phyloP scores from a whole-genome alignment of 192 early-diverging fungal species.

The Coemansia sp. region DNA sequence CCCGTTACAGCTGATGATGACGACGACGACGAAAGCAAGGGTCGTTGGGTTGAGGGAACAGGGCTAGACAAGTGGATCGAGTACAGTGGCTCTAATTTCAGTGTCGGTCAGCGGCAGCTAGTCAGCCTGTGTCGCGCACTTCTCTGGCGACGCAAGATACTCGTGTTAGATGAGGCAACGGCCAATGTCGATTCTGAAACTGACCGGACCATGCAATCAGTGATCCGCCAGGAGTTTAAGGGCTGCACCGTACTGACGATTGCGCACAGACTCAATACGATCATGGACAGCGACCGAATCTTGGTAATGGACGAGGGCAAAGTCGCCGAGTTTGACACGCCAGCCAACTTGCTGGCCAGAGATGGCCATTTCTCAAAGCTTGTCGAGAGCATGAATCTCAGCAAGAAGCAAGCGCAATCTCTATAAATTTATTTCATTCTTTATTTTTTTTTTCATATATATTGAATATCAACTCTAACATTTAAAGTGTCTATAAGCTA shows the following conservation, averaged over 20 bases:
- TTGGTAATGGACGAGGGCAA: slow-evolving; percentile 58
- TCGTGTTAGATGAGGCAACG: slow-evolving; percentile 80
- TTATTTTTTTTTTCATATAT: background rate
- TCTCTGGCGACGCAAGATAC: slow-evolving; percentile 65
- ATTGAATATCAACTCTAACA: background rate
- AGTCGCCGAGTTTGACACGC: slow-evolving; percentile 36
- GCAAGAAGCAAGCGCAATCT: background rate
- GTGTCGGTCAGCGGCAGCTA: slow-evolving; percentile 72
- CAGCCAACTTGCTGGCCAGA: slow-evolving; percentile 8
- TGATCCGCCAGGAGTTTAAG: slow-evolving; percentile 53
- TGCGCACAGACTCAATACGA: slow-evolving; percentile 72
- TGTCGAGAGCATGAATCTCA: slow-evolving; percentile 21
- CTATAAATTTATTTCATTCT: background rate
- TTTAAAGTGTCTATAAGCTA: background rate
- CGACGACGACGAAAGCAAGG: background rate
- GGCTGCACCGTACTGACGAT: slow-evolving; percentile 60
- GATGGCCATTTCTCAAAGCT: slow-evolving; percentile 15
- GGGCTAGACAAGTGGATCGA: slow-evolving; percentile 29
- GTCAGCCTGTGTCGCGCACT: slow-evolving; percentile 63
- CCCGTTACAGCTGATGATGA: background rate
- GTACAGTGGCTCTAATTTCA: slow-evolving; percentile 66
- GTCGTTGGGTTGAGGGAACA: slow-evolving; percentile 5
- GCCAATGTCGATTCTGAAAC: slow-evolving; percentile 61
- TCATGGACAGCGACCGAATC: slow-evolving; percentile 63
- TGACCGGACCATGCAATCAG: slow-evolving; percentile 66